phyloP scores from a whole-genome alignment of 1,284 basidiomycete genomes.

The Leccinum cinnamomeum region DNA sequence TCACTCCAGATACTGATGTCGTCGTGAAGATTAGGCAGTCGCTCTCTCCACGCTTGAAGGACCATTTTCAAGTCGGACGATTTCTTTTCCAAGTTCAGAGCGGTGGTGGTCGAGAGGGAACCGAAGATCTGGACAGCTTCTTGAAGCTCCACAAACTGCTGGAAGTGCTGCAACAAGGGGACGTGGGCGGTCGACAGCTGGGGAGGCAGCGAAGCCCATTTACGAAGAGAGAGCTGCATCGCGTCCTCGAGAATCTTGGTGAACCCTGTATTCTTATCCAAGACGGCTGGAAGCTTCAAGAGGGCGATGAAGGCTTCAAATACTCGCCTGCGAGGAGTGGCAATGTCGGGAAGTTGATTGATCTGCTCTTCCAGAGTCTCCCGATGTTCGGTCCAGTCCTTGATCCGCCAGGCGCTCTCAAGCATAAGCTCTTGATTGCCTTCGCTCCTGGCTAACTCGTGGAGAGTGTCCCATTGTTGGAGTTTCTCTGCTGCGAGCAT shows the following conservation, averaged over 20 bases:
- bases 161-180: conserved; percentile 95
- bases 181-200: conserved; percentile 91
- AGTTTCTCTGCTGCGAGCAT: conserved; percentile 94
- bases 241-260: conserved; percentile 91
- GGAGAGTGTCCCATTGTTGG: conserved; percentile 96
- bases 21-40: conserved; percentile 94
- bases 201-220: conserved; percentile 91
- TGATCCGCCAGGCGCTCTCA: conserved; percentile 94
- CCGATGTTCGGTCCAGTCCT: conserved; percentile 86
- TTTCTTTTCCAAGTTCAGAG: conserved; percentile 90
- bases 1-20: conserved; percentile 99
- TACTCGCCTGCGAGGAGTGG: conserved; percentile 91
- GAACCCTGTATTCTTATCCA: conserved; percentile 80
- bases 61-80: conserved; percentile 96
- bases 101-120: conserved; percentile 84
- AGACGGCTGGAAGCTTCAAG: conserved; percentile 60
- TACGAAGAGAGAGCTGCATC: conserved; percentile 94
- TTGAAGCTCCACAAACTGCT: conserved; percentile 97
- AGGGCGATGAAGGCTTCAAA: conserved; percentile 96
- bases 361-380: conserved; percentile 87
- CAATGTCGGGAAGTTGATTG: conserved; percentile 76
- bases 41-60: conserved; percentile 95
- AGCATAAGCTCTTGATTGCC: conserved; percentile 91
- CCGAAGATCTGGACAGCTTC: conserved; percentile 96
- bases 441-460: conserved; percentile 91